Percentiles rank a stretch among this genome's conserved stretches.
phyloP scores from a whole-genome alignment of 345 rosid species.

The Syzygium grande region DNA sequence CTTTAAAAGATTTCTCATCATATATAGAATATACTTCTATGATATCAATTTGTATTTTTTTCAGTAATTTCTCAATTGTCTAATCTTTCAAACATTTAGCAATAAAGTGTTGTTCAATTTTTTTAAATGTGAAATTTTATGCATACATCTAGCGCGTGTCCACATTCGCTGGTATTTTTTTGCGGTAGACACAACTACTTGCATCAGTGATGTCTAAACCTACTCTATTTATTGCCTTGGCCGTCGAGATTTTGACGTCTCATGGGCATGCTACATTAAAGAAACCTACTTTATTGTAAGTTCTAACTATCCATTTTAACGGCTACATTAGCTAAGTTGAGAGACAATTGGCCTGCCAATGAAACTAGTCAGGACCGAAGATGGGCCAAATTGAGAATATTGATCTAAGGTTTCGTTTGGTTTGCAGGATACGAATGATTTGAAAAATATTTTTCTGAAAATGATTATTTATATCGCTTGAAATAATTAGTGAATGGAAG shows the following conservation, averaged over 20 bases:
- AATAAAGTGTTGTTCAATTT: background rate
- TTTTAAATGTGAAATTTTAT: background rate
- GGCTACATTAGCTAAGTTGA: background rate
- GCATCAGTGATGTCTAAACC: background rate
- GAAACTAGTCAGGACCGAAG: background rate
- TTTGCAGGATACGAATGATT: no score
- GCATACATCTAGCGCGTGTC: background rate
- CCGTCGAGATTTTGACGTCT: background rate
- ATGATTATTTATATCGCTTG: no score
- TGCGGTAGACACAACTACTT: background rate
- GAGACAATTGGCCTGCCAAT: background rate
- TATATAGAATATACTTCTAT: no score
- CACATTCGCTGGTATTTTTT: background rate
- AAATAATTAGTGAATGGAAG: no score
- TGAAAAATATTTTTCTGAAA: no score
- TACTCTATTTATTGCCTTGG: background rate
- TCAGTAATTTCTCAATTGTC: background rate
- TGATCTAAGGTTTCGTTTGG: no score
- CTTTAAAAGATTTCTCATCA: background rate
- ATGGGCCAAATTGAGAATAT: no score
- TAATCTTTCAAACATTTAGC: background rate
- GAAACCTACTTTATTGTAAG: background rate
- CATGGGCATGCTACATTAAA: background rate
- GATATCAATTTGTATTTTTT: background rate
- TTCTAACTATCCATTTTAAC: background rate